phyloP scores from a whole-genome alignment of 1,284 basidiomycete genomes.

The Microbotryum intermedium region DNA sequence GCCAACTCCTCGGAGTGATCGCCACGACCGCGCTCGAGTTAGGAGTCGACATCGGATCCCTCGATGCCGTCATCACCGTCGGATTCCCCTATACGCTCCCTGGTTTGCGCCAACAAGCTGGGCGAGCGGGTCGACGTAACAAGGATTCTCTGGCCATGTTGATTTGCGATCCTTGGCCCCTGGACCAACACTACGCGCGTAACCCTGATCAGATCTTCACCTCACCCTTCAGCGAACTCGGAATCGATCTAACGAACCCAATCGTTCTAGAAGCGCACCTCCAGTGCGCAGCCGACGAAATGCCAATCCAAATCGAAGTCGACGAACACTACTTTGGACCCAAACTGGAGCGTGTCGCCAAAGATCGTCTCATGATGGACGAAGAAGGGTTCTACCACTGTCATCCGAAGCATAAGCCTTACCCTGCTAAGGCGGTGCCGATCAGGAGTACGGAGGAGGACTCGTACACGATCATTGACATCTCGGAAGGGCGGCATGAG shows the following conservation, averaged over 20 bases:
- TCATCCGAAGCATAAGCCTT: slow-evolving; percentile 65
- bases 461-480: slow-evolving; percentile 64
- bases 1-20: slow-evolving; percentile 70
- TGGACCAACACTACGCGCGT: slow-evolving; percentile 69
- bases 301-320: slow-evolving; percentile 58
- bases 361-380: slow-evolving; percentile 53
- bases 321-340: slow-evolving; percentile 67
- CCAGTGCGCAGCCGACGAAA: slow-evolving; percentile 79
- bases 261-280: slow-evolving; percentile 73
- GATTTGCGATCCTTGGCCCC: slow-evolving; percentile 60
- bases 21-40: slow-evolving; percentile 85
- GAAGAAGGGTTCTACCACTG: slow-evolving; percentile 66
- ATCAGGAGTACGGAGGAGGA: slow-evolving; percentile 72
- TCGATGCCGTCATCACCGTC: slow-evolving; percentile 83
- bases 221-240: slow-evolving; percentile 53
- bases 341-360: slow-evolving; percentile 43
- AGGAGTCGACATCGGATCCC: slow-evolving; percentile 77
- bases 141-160: slow-evolving; percentile 74
- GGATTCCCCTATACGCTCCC: slow-evolving; percentile 60
- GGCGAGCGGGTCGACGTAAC: slow-evolving; percentile 72
- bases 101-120: slow-evolving; percentile 66
- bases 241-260: slow-evolving; percentile 65
- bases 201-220: slow-evolving; percentile 65
- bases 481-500: slow-evolving; percentile 45
- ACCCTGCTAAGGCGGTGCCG: slow-evolving; percentile 62